phyloP scores from a whole-genome alignment of 1,139 yeast species.

The Pneumocystis sp. region DNA sequence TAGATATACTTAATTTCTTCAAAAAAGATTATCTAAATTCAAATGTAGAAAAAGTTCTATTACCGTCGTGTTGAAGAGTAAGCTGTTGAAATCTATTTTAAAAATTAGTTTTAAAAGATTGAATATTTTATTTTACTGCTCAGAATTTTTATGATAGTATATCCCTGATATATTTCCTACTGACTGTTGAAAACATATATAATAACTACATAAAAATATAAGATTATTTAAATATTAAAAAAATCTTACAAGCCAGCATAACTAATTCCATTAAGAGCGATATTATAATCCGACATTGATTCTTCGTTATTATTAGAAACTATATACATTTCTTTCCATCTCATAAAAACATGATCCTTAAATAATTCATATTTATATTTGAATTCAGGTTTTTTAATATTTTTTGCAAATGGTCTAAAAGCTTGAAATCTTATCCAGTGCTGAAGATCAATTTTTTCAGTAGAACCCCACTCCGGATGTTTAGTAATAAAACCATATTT shows the following conservation, averaged over 20 bases:
- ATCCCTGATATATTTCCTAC: background rate
- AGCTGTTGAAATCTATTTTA: background rate
- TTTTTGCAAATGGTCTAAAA: background rate
- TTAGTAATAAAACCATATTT: background rate
- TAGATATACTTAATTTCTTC: too few relatives aligned
- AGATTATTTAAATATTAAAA: background rate
- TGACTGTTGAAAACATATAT: background rate
- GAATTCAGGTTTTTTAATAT: constrained; percentile 1
- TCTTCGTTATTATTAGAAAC: background rate
- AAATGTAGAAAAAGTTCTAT: background rate
- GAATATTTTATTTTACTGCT: background rate
- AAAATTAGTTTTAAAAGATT: background rate
- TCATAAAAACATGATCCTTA: constrained; percentile 1
- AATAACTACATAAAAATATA: background rate
- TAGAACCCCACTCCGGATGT: background rate
- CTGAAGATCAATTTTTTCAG: constrained; percentile 1
- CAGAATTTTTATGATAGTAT: background rate
- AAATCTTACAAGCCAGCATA: constrained; percentile 2
- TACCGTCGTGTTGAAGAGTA: background rate
- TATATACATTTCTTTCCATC: constrained; percentile 1
- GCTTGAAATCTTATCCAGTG: constrained; percentile 2
- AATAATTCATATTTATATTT: background rate
- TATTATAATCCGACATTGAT: background rate
- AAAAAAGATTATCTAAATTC: background rate
- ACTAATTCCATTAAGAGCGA: background rate